These are phyloP conservation scores for Plasmodium billcollinsi DNA, from an alignment of 169 alveolate genomes.

Conservation along the genomic window DNA sequence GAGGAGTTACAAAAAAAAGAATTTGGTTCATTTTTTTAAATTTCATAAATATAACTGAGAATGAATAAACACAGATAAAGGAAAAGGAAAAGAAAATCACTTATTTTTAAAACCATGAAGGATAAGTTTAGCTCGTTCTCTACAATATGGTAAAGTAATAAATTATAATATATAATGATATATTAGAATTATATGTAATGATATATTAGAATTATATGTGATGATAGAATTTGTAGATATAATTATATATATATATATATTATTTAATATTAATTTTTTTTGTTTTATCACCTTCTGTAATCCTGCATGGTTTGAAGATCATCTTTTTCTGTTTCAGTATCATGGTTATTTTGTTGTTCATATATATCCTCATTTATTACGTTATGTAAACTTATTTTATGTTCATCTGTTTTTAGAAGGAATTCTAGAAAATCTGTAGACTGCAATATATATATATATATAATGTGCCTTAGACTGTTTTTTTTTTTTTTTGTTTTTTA, in stretches of 20 bases:
- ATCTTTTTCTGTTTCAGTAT: conserved; percentile 5
- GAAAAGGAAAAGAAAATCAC: conserved; percentile 10
- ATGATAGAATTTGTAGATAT: neutral
- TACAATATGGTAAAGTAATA: neutral
- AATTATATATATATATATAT: neutral
- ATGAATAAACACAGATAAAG: neutral
- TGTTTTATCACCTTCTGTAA: conserved; percentile 22
- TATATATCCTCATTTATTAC: neutral
- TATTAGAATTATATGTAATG: neutral
- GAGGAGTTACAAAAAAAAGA: conserved; percentile 75
- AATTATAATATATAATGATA: neutral
- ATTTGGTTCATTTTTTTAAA: conserved; percentile 71
- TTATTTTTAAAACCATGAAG: conserved; percentile 47
- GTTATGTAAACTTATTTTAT: neutral
- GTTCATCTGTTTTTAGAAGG: conserved; percentile 28
- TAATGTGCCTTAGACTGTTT: neutral
- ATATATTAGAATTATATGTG: no score
- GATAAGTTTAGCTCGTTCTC: conserved; percentile 49
- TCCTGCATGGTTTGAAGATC: conserved; percentile 43
- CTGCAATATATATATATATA: neutral
- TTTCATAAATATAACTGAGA: neutral
- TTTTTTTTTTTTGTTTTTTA: neutral
- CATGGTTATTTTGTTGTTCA: neutral
- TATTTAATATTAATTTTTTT: neutral
- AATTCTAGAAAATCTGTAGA: conserved; percentile 37